Conservation (phyloP, 129 eudicot species). For the Kitagawia praeruptora region DNA sequence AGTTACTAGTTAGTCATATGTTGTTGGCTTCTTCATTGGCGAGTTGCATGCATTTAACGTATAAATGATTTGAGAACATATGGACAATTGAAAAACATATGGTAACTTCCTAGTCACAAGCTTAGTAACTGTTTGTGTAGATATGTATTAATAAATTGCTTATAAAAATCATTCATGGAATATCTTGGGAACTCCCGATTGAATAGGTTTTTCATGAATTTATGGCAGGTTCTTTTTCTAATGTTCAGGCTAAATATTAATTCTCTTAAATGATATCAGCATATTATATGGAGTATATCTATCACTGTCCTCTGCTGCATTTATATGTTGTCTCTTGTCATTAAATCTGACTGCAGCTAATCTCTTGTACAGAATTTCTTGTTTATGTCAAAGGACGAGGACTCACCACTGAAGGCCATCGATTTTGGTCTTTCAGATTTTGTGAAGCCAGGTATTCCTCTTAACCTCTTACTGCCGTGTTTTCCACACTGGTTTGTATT, state of each 20-base stretch:
- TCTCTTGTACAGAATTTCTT: slow-evolving; percentile 69
- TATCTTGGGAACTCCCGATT: neutral
- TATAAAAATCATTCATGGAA: neutral
- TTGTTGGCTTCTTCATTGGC: neutral
- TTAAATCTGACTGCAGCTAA: slow-evolving; percentile 1
- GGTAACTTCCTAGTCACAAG: neutral
- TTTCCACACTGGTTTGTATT: neutral
- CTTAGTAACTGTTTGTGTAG: neutral
- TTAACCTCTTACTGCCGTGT: neutral
- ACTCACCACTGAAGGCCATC: slow-evolving; percentile 77
- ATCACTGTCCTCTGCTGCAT: neutral
- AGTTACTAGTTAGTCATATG: neutral
- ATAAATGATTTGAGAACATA: neutral
- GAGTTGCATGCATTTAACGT: neutral
- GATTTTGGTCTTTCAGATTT: slow-evolving; percentile 96
- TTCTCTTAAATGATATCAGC: neutral
- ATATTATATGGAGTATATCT: neutral
- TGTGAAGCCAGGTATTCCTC: slow-evolving; percentile 69
- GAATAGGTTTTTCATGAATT: neutral
- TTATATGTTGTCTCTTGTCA: neutral
- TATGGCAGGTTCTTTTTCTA: neutral
- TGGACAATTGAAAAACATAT: neutral
- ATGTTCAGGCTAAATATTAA: neutral
- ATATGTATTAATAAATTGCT: neutral
- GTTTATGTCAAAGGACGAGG: slow-evolving; percentile 78